Evolutionary conservation across 176 grass and related monocot species (phyloP).

Genomic region (Pontederia crassipes): DNA sequence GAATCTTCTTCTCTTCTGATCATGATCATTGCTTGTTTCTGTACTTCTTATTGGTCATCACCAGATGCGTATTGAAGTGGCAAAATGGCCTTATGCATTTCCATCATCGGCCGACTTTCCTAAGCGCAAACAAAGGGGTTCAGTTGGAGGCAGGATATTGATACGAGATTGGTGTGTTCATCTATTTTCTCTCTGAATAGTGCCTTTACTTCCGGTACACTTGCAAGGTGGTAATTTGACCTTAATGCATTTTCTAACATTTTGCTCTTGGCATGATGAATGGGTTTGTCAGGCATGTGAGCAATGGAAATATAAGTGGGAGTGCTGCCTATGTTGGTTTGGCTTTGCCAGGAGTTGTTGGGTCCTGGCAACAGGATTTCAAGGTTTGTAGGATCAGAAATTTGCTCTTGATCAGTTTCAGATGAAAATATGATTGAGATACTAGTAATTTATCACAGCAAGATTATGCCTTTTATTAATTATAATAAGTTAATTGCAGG

Average conservation of each 20-base stretch:
- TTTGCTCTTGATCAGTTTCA: no score
- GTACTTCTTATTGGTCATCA: slow-evolving; percentile 6
- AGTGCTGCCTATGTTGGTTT: slow-evolving; percentile 68
- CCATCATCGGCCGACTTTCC: slow-evolving; percentile 65
- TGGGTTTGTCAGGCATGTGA: slow-evolving; percentile 35
- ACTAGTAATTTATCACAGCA: no score
- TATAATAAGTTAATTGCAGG: slow-evolving; percentile 1
- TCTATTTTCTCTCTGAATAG: not conserved
- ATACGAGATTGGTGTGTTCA: slow-evolving; percentile 50
- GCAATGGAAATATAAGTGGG: slow-evolving; percentile 39
- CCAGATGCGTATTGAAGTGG: slow-evolving; percentile 58
- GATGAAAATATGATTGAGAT: no score
- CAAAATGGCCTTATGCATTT: slow-evolving; percentile 74
- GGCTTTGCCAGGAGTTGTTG: slow-evolving; percentile 69
- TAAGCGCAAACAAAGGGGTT: slow-evolving; percentile 57
- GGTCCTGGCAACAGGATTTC: slow-evolving; percentile 88
- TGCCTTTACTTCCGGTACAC: no score
- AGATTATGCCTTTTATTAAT: no score
- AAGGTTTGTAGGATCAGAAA: slow-evolving; percentile 29
- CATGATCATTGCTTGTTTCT: slow-evolving; percentile 5
- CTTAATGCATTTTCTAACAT: not conserved
- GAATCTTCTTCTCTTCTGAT: not conserved
- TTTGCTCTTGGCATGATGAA: not conserved
- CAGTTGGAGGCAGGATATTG: slow-evolving; percentile 51
- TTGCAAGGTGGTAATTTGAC: not conserved